These are phyloP conservation scores for Fraxinus quadrangulata DNA, from an alignment of 257 asterid genomes.

Conservation along the genomic window DNA sequence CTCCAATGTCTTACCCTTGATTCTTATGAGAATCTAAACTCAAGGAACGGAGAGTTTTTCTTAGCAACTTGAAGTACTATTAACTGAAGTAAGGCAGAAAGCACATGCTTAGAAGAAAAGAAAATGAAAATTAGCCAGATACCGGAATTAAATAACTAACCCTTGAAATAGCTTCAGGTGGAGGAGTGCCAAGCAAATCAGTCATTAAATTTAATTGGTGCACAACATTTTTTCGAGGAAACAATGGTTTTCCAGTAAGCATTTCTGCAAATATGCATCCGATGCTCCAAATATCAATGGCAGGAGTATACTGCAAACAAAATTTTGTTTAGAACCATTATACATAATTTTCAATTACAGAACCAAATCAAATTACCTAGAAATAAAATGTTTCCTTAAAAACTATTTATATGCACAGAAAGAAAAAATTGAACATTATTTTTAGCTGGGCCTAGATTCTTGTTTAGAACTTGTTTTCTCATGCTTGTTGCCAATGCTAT, in stretches of 20 bases:
- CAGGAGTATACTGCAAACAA: conserved; percentile 86
- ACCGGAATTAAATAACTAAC: conserved; percentile 40
- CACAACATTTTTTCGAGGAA: conserved; percentile 93
- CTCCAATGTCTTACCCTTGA: neutral
- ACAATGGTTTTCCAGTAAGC: conserved; percentile 83
- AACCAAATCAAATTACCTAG: conserved; percentile 6
- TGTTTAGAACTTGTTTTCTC: neutral
- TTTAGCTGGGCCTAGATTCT: neutral
- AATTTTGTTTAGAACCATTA: conserved; percentile 17
- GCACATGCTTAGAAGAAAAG: neutral
- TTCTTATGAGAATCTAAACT: neutral
- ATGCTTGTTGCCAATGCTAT: neutral
- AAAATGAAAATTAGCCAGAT: neutral
- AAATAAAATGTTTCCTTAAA: conserved; percentile 4
- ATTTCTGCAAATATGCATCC: conserved; percentile 96
- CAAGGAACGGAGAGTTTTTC: neutral
- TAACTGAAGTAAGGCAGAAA: neutral
- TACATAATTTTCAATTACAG: conserved; percentile 7
- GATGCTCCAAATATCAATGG: conserved; percentile 94
- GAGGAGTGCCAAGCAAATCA: conserved; percentile 92
- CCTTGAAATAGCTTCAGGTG: conserved; percentile 81
- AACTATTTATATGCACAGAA: neutral
- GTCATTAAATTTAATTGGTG: conserved; percentile 94
- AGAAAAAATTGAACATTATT: neutral
- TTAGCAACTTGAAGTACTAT: conserved; percentile 7